Evolutionary conservation across 2,329 filamentous ascomycete genomes (phyloP), one percentile per base, ranked within the genome.

Genomic region (Polytolypa hystricis): DNA sequence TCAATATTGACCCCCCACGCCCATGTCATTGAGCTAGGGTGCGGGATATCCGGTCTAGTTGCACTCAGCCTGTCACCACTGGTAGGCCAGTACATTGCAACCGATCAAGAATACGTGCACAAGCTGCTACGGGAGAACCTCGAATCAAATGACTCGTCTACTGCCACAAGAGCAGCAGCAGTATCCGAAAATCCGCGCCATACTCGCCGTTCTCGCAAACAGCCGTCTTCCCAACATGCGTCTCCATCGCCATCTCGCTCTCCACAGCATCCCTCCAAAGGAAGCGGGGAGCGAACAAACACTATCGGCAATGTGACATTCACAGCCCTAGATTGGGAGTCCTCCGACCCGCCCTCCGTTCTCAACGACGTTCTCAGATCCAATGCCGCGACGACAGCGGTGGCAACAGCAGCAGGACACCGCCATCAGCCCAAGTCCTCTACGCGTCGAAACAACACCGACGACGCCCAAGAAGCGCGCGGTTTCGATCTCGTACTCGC

Each of bases 81-180:
- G 3, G 69, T 93, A 12, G 44, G 53, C 4, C 66, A 66, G 41
- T 93, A 91, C 55, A 68, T 86, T 30, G 76, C 91, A 30, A 94
- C 87, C 0, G 91, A 98, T 56, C 89, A 95, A 58, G 62, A 75
- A 30, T 96, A 96, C 57, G 82, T 93, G 2, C 70, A 82, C 41
- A 80, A 77, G 42, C 62, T 89, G 1, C 64, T 94, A n/a, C 73
- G 74, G 42, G 73, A 77, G 46, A 98, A 96, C 55, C 61, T 96
- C 3, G 60, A 69, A 1, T 72, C 47, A 9, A 65, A 66, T 38
- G 7, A 8, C 14, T 9, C 7, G 33, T 12, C 28, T 27, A 35
- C 20, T 12, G 7, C 14, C n/a, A n/a, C n/a, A n/a, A n/a, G n/a
- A n/a, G n/a, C 6, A 27, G 7, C 20, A 30, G 11, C 17, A 27